Conservation (phyloP, 768 basidiomycete genomes). For the Calocera viscosa region DNA sequence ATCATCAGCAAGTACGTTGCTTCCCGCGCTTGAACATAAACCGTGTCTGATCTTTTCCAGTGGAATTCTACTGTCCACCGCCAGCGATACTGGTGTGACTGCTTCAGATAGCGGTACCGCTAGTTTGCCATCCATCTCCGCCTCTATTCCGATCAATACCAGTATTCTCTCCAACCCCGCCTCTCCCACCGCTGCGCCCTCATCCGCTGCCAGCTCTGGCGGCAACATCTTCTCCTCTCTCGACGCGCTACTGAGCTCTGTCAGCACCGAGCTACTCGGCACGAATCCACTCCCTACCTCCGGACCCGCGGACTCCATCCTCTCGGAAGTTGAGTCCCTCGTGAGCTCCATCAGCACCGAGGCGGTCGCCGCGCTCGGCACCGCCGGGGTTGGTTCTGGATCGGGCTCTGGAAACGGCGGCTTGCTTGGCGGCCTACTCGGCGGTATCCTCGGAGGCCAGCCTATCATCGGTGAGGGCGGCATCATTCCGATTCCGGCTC, state of each 20-base stretch:
- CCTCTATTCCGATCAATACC: neutral
- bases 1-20: neutral
- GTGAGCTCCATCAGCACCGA: slow-evolving; percentile 6
- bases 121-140: neutral
- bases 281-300: neutral
- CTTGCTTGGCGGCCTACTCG: neutral
- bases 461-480: neutral
- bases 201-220: neutral
- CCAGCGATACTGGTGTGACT: neutral
- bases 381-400: neutral
- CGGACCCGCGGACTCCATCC: neutral
- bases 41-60: neutral
- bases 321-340: neutral
- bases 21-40: too few relatives aligned
- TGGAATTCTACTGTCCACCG: neutral
- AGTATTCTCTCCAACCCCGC: neutral
- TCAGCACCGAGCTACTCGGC: neutral
- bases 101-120: too few relatives aligned
- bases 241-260: neutral
- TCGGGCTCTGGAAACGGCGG: neutral
- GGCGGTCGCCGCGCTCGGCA: neutral
- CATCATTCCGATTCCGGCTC: neutral
- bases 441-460: neutral
- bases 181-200: neutral
- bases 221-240: neutral